Percentiles rank a stretch among this genome's conserved stretches.
Evolutionary conservation across 345 rosid species (phyloP).

Genomic region (Lenwebbia sp.): DNA sequence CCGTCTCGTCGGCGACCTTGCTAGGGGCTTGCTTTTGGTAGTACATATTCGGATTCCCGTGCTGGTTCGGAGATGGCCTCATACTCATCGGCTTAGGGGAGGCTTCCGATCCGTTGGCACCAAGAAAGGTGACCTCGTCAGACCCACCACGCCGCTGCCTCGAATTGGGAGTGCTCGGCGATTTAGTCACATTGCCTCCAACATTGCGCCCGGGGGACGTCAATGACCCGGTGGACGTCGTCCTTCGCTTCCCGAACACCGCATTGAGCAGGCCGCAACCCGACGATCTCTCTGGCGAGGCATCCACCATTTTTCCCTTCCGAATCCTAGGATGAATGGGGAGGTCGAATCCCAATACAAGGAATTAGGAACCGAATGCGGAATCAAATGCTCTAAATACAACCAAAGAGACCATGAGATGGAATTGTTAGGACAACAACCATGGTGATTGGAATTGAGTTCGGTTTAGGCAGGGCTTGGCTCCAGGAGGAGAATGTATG

Average conservation of each 20-base stretch:
- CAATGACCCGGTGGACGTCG: conserved; percentile 39
- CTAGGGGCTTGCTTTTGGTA: conserved; percentile 10
- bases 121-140: conserved; percentile 28
- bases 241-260: conserved; percentile 54
- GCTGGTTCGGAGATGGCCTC: neutral
- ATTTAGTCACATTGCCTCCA: conserved; percentile 17
- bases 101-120: conserved; percentile 16
- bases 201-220: neutral
- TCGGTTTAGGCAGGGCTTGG: neutral
- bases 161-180: conserved; percentile 19
- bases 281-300: conserved; percentile 30
- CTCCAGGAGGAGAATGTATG: conserved; percentile 4
- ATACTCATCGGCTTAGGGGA: neutral
- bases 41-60: neutral
- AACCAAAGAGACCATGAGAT: neutral
- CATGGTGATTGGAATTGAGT: neutral
- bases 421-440: neutral
- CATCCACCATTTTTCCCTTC: conserved; percentile 15
- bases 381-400: neutral
- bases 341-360: neutral
- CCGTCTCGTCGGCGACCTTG: conserved; percentile 2
- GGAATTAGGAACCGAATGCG: neutral
- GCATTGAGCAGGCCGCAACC: conserved; percentile 67
- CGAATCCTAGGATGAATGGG: neutral
- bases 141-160: conserved; percentile 35